Evolutionary conservation across 345 rosid species (phyloP), one percentile per base, ranked within the genome.

Genomic region (Cardamine resedifolia): DNA sequence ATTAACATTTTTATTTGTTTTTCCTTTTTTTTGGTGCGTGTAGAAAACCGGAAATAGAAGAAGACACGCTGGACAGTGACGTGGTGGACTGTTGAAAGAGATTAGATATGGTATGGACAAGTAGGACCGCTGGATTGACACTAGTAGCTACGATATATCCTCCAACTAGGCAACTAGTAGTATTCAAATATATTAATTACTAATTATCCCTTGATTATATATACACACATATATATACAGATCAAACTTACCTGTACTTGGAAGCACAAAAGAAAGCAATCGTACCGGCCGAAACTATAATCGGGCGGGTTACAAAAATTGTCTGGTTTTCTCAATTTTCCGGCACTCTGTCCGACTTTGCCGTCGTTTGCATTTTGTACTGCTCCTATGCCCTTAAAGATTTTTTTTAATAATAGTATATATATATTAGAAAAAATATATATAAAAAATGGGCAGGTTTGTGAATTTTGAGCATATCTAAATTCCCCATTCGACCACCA

Each of bases 191-290:
- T 41, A 38, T 38, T n/a, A n/a, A 44, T 44, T 7, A 6, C 20
- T 7, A 44, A n/a, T 44, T 16, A 44, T n/a, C 9, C 19, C 20
- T 44, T n/a, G 20, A 44, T n/a, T 43, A 15, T 44, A 44, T 43
- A 15, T 44, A 44, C 10, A 49, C n/a, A 48, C 52, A 48, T 20
- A 16, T 30, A 72, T n/a, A n/a, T n/a, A 16, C 0, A 0, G 4
- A 64, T 18, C 41, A 73, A 64, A 65, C 44, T 56, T 26, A 66
- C 66, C 53, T 68, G 68, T 74, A 66, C 38, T 58, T 50, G 66
- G 39, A 19, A 48, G 53, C 62, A 67, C 53, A 59, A 28, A 73
- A 57, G 52, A 66, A 66, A 74, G 21, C 68, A 67, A 21, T 41
- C 38, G 28, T 59, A 50, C 78, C 68, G 62, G 24, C 24, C 2